These are phyloP conservation scores for Fusarium mangiferae DNA, from an alignment of 2,329 filamentous ascomycete species.

Conservation along the genomic window DNA sequence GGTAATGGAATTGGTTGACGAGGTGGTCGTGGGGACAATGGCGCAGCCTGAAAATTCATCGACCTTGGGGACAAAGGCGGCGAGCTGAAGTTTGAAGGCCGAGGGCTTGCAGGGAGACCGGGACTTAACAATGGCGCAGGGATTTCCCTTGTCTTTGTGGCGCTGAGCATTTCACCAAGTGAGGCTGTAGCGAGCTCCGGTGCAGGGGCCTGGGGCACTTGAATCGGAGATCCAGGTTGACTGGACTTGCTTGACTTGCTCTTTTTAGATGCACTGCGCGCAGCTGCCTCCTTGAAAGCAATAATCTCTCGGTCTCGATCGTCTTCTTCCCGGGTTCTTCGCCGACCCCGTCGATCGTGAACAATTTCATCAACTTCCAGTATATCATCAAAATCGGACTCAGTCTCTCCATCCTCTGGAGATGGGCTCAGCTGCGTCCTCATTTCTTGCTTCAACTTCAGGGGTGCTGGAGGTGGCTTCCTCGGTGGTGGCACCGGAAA, in stretches of 20 bases:
- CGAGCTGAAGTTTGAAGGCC: slow-evolving; percentile 68
- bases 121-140: slow-evolving; percentile 64
- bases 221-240: slow-evolving; percentile 42
- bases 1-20: slow-evolving; percentile 79
- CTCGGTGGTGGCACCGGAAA: slow-evolving; percentile 73
- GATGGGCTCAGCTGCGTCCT: slow-evolving; percentile 36
- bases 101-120: slow-evolving; percentile 69
- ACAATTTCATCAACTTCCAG: slow-evolving; percentile 74
- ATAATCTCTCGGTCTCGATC: slow-evolving; percentile 79
- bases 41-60: slow-evolving; percentile 58
- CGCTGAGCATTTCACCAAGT: slow-evolving; percentile 62
- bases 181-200: slow-evolving; percentile 59
- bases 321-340: slow-evolving; percentile 89
- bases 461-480: slow-evolving; percentile 85
- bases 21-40: slow-evolving; percentile 77
- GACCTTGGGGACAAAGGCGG: slow-evolving; percentile 75
- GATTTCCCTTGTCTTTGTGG: slow-evolving; percentile 48
- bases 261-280: slow-evolving; percentile 79
- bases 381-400: slow-evolving; percentile 86
- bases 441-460: slow-evolving; percentile 67
- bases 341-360: slow-evolving; percentile 73
- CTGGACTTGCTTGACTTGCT: slow-evolving; percentile 65
- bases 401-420: slow-evolving; percentile 71
- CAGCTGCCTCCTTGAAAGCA: slow-evolving; percentile 74
- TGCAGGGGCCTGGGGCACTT: slow-evolving; percentile 48